Base-by-base conservation (phyloP, 2,329 filamentous ascomycete genomes). In the Aspergillus costaricaensis region DNA sequence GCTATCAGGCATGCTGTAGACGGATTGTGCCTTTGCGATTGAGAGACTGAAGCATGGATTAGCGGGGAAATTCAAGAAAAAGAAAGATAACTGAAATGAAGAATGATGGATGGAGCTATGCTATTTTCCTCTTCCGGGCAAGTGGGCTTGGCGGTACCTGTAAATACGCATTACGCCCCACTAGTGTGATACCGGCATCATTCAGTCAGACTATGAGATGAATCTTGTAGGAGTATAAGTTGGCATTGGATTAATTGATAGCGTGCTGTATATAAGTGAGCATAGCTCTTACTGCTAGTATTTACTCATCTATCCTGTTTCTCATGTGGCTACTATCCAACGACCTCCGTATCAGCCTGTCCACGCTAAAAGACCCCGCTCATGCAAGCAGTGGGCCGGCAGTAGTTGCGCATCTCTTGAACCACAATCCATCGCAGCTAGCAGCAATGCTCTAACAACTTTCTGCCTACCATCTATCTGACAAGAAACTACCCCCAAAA, bases 141-240 rank as follows among this genome's bases (percentile, higher is more conserved):
- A 55, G 53, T 21, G 53, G 53, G 14, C 52, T 55, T 55, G 53
- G 53, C 53, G 41, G n/a, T 43, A 43, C 25, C 44, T 49, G 23
- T 21, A 23, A 49, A 23, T 23, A 27, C 19, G 23, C 23, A 49
- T 27, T 15, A n/a, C 21, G 15, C 23, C 44, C 23, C 44, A 49
- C 44, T n/a, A 30, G 1, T 23, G 14, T 5, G 17, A 12, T 44
- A 23, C 41, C 32, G 6, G 12, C 32, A 30, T 30, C 27, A 5
- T 12, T 12, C 27, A 14, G 32, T 14, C 1, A 2, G 32, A 36
- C 2, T 36, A 36, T 36, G 15, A 15, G 2, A 36, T 36, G 5
- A 5, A 36, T 2, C 5, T 14, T 36, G 2, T 36, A 36, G 4
- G 5, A 36, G 10, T 30, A 6, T 15, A 14, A 6, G 4, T 5